These are phyloP conservation scores for Naganishia sp. DNA, from an alignment of 1,284 basidiomycete species.

Conservation along the genomic window DNA sequence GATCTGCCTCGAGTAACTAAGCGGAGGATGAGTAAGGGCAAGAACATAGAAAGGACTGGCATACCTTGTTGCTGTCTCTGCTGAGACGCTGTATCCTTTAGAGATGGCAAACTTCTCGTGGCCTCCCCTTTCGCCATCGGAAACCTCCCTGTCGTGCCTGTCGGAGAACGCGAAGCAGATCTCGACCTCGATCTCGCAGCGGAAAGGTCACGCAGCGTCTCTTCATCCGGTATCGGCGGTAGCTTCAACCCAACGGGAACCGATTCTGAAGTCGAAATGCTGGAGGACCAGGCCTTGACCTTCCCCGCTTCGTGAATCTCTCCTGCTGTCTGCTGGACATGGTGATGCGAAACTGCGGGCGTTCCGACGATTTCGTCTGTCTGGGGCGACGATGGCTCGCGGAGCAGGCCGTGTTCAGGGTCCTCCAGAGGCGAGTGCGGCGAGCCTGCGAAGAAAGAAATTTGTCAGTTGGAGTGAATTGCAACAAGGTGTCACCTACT, in stretches of 20 bases:
- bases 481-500: not conserved
- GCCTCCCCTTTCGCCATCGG: not conserved
- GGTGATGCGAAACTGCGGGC: not conserved
- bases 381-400: not conserved
- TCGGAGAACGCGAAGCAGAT: constrained; percentile 19
- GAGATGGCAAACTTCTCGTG: constrained; percentile 18
- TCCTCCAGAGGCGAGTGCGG: not conserved
- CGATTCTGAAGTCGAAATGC: constrained; percentile 14
- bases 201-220: constrained; percentile 5
- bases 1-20: constrained; percentile 9
- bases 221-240: constrained; percentile 22
- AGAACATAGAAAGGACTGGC: not conserved
- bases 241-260: constrained; percentile 8
- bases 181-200: constrained; percentile 10
- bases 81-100: constrained; percentile 1
- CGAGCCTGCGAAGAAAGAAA: not conserved
- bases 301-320: not conserved
- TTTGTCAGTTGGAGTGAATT: not conserved
- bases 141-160: not conserved
- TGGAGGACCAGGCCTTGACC: constrained; percentile 16
- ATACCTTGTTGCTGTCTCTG: constrained; percentile 10
- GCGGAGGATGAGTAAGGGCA: not conserved
- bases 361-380: constrained; percentile 20
- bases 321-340: not conserved
- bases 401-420: not conserved